Conservation (phyloP, 345 rosid species). For the Pistacia atlantica region DNA sequence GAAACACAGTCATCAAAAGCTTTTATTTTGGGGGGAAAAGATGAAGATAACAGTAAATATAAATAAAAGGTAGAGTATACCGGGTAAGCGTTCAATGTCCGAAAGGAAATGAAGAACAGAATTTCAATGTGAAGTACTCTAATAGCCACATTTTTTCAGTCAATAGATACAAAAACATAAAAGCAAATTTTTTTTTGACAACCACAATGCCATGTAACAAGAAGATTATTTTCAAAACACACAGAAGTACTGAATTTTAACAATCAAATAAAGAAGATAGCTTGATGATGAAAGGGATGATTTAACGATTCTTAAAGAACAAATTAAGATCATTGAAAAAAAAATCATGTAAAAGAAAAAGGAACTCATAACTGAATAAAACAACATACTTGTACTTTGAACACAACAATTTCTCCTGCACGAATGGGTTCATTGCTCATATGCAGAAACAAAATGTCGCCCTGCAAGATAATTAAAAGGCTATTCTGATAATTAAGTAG, state of each 20-base stretch:
- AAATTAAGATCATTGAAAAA: not conserved
- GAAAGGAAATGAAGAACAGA: not conserved
- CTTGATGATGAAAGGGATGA: not conserved
- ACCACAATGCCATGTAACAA: not conserved
- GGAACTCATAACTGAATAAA: not conserved
- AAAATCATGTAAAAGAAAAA: not conserved
- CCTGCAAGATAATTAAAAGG: slow-evolving; percentile 40
- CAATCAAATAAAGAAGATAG: not conserved
- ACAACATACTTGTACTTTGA: slow-evolving; percentile 53
- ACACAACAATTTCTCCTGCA: slow-evolving; percentile 69
- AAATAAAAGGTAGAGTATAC: not conserved
- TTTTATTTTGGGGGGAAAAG: not conserved
- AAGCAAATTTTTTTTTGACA: not conserved
- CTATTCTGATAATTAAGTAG: too few relatives aligned
- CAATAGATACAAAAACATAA: not conserved
- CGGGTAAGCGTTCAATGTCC: not conserved
- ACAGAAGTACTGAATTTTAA: not conserved
- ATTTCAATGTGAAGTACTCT: not conserved
- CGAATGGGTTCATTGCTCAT: slow-evolving; percentile 73
- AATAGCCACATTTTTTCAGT: not conserved
- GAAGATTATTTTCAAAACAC: not conserved
- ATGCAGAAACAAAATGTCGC: slow-evolving; percentile 67
- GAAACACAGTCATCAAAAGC: not conserved
- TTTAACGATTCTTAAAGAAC: too few relatives aligned
- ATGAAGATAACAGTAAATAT: not conserved